A percentile compares a stretch with the other conserved stretches of the same genome.
These are phyloP conservation scores for Fagus crenata DNA, from an alignment of 306 rosid genomes.

Conservation along the genomic window DNA sequence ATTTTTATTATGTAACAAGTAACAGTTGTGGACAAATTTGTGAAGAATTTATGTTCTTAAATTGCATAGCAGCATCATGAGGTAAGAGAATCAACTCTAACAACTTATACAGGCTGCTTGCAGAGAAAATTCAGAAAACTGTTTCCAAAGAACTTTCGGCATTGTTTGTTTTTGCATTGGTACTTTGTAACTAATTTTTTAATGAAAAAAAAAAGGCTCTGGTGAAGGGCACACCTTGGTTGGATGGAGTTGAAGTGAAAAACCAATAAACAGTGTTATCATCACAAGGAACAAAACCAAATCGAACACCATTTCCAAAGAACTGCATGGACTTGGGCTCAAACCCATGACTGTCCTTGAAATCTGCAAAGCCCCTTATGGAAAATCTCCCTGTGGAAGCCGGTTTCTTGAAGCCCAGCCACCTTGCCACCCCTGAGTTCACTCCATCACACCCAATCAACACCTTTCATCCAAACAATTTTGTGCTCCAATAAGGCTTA, in stretches of 20 bases:
- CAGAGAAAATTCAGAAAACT: not conserved
- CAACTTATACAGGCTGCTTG: not conserved
- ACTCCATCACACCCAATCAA: conserved; percentile 15
- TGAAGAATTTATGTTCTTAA: too few species aligned
- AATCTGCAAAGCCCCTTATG: conserved; percentile 1
- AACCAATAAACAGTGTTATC: conserved; percentile 26
- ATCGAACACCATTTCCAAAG: conserved; percentile 27
- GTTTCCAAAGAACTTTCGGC: too few species aligned
- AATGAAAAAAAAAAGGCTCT: not conserved
- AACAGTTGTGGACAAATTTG: too few species aligned
- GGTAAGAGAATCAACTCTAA: too few species aligned
- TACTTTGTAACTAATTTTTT: not conserved
- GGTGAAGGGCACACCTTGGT: not conserved
- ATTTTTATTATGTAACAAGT: too few species aligned
- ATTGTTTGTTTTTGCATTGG: not conserved
- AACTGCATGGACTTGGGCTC: conserved; percentile 22
- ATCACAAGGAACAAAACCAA: conserved; percentile 24
- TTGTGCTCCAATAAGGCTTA: too few species aligned
- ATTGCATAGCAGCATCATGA: too few species aligned
- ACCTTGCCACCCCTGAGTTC: conserved; percentile 23
- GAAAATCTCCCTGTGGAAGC: conserved; percentile 23
- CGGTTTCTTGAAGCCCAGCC: conserved; percentile 13
- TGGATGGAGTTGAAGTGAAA: conserved; percentile 23
- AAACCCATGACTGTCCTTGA: conserved; percentile 19
- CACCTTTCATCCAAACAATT: conserved; percentile 9